Evolutionary conservation across 768 basidiomycete genomes (phyloP), one percentile per base, ranked within the genome.

Genomic region (Hydnum rufescens): DNA sequence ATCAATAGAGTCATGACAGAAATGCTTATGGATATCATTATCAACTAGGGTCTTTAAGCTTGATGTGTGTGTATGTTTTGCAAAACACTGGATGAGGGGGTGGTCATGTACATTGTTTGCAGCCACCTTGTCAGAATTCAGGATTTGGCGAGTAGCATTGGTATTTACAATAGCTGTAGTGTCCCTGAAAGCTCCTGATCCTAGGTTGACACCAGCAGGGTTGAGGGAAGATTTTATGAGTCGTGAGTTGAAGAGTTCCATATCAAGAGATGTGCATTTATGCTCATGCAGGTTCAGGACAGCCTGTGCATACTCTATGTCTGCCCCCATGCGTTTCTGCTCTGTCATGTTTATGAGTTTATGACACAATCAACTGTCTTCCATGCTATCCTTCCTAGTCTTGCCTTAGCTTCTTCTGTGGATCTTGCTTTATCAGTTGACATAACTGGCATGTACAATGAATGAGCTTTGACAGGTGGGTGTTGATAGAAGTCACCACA

Each of bases 81-180:
- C 56, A 18, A 47, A 44, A 49, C 59, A 57, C 63, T 60, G 50
- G 65, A 69, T 58, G 59, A 68, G 49, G 62, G 61, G 0, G n/a
- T 54, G 54, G 1, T 54, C 57, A 6, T 49, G 4, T 1, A 32
- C 16, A 0, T 70, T 66, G 57, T 62, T 67, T 4, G 59, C 60
- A 16, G 16, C 8, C 6, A 26, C 13, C 28, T 26, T 47, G 8
- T 26, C 8, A 8, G 44, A 47, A 4, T 55, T 52, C 1, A 59
- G 52, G 0, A 43, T 46, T 19, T 53, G 39, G 0, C 58, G 42
- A 0, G 34, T 39, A 19, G 8, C 8, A 39, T 39, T 39, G 19
- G 19, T 39, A 8, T 8, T 8, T 19, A 39, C 34, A 39, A 39
- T 8, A 19, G 19, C 34, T 19, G 8, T 8, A 39, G 34, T 19